These are phyloP conservation scores for Arthromyces matolae DNA, from an alignment of 768 basidiomycete species.

Conservation along the genomic window DNA sequence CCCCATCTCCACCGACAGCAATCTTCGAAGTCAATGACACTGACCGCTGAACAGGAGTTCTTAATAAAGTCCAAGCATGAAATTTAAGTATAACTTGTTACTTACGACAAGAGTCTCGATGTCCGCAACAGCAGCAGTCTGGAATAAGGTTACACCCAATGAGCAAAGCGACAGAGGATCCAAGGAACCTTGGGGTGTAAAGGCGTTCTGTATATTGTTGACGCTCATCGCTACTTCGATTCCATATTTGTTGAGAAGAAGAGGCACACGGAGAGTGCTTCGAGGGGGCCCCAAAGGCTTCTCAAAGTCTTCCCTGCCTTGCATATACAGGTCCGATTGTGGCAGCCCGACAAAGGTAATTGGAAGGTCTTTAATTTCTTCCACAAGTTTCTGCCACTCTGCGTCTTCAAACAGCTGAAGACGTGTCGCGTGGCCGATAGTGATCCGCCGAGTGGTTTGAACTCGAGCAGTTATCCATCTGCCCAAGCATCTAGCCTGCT, in stretches of 20 bases:
- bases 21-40: constrained; percentile 51
- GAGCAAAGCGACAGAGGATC: constrained; percentile 60
- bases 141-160: constrained; percentile 57
- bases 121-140: constrained; percentile 46
- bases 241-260: constrained; percentile 40
- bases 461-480: constrained; percentile 15
- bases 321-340: constrained; percentile 68
- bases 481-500: constrained; percentile 28
- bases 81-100: background rate
- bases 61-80: background rate
- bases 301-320: constrained; percentile 40
- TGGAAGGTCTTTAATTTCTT: constrained; percentile 40
- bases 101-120: constrained; percentile 45
- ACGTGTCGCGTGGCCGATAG: constrained; percentile 60
- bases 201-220: constrained; percentile 65
- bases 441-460: constrained; percentile 37
- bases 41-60: constrained; percentile 35
- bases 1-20: constrained; percentile 37
- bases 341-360: constrained; percentile 55
- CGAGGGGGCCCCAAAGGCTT: constrained; percentile 43
- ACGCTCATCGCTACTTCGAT: constrained; percentile 53
- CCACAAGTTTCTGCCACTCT: constrained; percentile 44
- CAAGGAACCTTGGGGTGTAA: constrained; percentile 63
- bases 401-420: constrained; percentile 44
- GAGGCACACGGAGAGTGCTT: constrained; percentile 51